These are phyloP conservation scores for Gossypium turneri DNA, from an alignment of 345 rosid species.

Conservation along the genomic window DNA sequence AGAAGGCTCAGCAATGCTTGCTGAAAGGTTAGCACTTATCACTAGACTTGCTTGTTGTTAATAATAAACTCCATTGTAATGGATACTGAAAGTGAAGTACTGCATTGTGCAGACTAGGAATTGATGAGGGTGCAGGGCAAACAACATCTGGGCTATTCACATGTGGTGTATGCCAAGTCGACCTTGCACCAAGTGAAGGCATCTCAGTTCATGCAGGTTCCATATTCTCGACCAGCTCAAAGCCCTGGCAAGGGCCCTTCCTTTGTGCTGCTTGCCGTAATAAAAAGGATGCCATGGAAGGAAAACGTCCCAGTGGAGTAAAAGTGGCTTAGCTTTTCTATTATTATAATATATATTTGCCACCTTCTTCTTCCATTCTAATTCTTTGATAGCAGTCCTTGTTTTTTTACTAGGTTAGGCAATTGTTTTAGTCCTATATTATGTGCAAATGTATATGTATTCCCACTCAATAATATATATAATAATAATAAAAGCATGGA, in stretches of 20 bases:
- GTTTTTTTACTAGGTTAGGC: conserved; percentile 17
- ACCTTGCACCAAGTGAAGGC: conserved; percentile 75
- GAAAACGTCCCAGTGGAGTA: conserved; percentile 75
- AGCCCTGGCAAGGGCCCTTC: conserved; percentile 95
- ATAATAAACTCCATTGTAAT: no score
- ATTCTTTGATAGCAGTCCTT: conserved; percentile 5
- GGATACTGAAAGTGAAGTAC: not conserved
- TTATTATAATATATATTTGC: conserved; percentile 8
- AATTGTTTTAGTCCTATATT: conserved; percentile 20
- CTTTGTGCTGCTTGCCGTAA: conserved; percentile 69
- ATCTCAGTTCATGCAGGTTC: conserved; percentile 79
- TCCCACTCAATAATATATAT: conserved; percentile 16
- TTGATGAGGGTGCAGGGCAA: conserved; percentile 33
- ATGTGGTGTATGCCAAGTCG: conserved; percentile 78
- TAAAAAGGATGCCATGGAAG: conserved; percentile 96
- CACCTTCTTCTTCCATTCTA: conserved; percentile 26
- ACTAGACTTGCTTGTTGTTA: not conserved
- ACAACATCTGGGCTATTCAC: conserved; percentile 63
- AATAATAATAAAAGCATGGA: not conserved
- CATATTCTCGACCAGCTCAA: conserved; percentile 61
- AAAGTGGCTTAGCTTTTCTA: conserved; percentile 42
- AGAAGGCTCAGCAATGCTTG: conserved; percentile 94
- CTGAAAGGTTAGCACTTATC: conserved; percentile 59
- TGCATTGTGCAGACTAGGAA: conserved; percentile 57
- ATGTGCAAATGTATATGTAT: conserved; percentile 33